Evolutionary conservation across 2,329 filamentous ascomycete species (phyloP).

Genomic region (Aspergillus pseudonomiae): DNA sequence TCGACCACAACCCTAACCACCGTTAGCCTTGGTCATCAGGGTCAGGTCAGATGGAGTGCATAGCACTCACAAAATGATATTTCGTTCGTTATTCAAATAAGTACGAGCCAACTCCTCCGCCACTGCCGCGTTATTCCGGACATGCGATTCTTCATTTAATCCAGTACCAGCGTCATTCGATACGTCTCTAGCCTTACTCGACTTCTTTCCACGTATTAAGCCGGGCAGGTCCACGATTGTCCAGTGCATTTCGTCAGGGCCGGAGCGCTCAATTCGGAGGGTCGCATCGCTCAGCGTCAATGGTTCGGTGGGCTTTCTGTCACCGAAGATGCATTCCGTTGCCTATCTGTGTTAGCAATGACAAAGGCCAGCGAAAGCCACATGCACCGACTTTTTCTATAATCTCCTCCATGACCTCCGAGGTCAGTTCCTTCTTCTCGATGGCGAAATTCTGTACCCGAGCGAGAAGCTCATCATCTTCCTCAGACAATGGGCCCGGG

Average conservation of each 20-base stretch:
- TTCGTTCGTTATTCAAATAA: neutral
- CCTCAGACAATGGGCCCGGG: neutral
- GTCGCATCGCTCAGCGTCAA: neutral
- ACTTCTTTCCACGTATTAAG: neutral
- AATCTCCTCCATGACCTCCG: neutral
- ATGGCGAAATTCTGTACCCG: neutral
- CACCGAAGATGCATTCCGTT: neutral
- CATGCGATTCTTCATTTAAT: neutral
- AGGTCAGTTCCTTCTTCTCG: neutral
- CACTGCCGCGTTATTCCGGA: neutral
- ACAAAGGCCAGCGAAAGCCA: neutral
- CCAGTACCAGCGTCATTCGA: neutral
- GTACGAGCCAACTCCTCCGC: neutral
- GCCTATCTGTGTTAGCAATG: neutral
- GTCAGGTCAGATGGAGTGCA: neutral
- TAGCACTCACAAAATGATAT: neutral
- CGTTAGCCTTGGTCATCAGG: neutral
- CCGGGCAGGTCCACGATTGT: neutral
- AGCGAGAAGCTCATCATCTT: neutral
- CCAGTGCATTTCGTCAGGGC: neutral
- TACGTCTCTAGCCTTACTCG: neutral
- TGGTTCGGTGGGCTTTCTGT: neutral
- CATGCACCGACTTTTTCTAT: neutral
- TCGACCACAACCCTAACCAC: slow-evolving; percentile 17
- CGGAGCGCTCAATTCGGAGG: neutral